These are phyloP conservation scores for Alternaria brassicicola DNA, from an alignment of 2,329 filamentous ascomycete genomes.

Conservation along the genomic window DNA sequence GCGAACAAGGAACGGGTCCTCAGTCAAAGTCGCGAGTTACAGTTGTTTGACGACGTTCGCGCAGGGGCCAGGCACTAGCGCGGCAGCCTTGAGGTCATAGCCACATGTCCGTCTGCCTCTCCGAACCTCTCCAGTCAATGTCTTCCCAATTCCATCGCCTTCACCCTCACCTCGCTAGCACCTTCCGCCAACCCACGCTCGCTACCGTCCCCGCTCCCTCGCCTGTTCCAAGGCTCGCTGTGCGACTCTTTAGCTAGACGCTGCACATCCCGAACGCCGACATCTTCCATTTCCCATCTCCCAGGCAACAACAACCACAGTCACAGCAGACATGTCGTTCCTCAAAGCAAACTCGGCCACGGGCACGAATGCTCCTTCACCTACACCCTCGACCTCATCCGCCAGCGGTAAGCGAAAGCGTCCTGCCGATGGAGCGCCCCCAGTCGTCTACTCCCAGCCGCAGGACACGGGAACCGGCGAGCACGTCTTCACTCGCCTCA, in stretches of 20 bases:
- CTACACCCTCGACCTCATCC: slow-evolving; percentile 57
- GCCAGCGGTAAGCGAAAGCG: slow-evolving; percentile 62
- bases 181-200: slow-evolving; percentile 4
- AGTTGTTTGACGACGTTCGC: slow-evolving; percentile 27
- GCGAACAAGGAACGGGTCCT: slow-evolving; percentile 23
- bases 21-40: slow-evolving; percentile 27
- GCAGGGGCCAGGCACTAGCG: slow-evolving; percentile 20
- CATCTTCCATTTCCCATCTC: not conserved
- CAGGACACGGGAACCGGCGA: slow-evolving; percentile 75
- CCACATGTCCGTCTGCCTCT: slow-evolving; percentile 9
- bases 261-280: slow-evolving; percentile 24
- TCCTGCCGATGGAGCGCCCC: slow-evolving; percentile 53
- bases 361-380: slow-evolving; percentile 63
- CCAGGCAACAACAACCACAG: not conserved
- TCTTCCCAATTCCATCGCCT: not conserved
- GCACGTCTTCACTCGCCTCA: slow-evolving; percentile 85
- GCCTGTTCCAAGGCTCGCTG: slow-evolving; percentile 12
- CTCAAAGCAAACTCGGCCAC: slow-evolving; percentile 39
- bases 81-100: slow-evolving; percentile 24
- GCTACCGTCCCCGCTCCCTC: not conserved
- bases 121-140: not conserved
- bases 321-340: slow-evolving; percentile 39
- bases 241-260: slow-evolving; percentile 45
- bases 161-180: not conserved
- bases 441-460: slow-evolving; percentile 74